Base-by-base conservation (phyloP, 768 basidiomycete genomes). In the Suillus cothurnatus region DNA sequence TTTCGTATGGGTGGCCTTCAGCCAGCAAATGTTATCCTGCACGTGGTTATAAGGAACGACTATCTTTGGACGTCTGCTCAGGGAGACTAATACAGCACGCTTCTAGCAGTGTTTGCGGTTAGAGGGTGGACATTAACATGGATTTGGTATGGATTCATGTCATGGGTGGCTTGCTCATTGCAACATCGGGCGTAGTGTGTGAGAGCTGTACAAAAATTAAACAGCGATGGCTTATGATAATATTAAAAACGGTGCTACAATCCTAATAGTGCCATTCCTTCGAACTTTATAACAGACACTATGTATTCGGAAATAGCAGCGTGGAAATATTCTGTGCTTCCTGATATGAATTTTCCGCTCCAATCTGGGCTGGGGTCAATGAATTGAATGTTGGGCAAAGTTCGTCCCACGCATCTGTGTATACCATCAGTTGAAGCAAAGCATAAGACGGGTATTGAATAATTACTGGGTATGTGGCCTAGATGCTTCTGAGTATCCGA, bases 321-420 rank as follows among this genome's bases (percentile, higher is more conserved):
- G 38, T 39, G 12, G 38, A 39, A 7, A 76, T 67, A 47, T 71
- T 76, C 5, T 61, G 50, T 34, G 32, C 32, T 34, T 34, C 4
- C 7, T 34, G 32, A 34, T 34, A 34, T 7, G 32, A 34, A 34
- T 34, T 34, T 7, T 34, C 32, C 7, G 32, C 32, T 34, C 32
- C 32, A 34, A 34, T 34, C 32, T 34, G 32, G 32, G 32, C 5
- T 4, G 5, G 32, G 32, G 32, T 34, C 6, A 34, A 34, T 7
- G 32, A 34, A 6, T 34, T 7, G 32, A 34, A 34, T 34, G 6
- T 34, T 7, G 32, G 32, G 32, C 32, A 34, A 34, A 34, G 32
- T 34, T 4, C 7, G 1, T 34, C 7, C 32, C 32, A 34, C 7
- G 32, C 32, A 7, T 34, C 32, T 34, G 32, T 34, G 6, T 34